Evolutionary conservation across 2,329 filamentous ascomycete species (phyloP).

Genomic region (Orbilia oligospora): DNA sequence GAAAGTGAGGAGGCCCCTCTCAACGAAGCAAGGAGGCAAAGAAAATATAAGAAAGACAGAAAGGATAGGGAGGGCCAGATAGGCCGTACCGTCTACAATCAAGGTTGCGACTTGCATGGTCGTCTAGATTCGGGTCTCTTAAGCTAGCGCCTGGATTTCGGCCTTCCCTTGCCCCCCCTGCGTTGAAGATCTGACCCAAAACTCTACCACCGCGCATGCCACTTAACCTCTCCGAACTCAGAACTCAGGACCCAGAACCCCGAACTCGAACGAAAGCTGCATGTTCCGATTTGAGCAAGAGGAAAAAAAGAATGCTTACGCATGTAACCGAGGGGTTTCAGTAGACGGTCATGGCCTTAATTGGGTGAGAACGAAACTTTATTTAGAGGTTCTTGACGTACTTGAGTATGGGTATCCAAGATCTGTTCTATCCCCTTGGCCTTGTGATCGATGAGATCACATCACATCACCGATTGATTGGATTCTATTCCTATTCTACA

Average conservation of each 20-base stretch:
- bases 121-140: conserved; percentile 19
- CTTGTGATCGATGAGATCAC: background rate
- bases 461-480: background rate
- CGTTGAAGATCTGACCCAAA: conserved; percentile 18
- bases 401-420: background rate
- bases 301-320: conserved; percentile 13
- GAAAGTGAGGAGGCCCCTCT: background rate
- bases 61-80: background rate
- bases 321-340: conserved; percentile 27
- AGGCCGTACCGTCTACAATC: conserved; percentile 13
- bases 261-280: background rate
- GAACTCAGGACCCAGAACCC: background rate
- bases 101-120: background rate
- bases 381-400: background rate
- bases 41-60: background rate
- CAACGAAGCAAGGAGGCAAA: background rate
- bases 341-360: background rate
- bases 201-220: conserved; percentile 3
- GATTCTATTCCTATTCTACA: background rate
- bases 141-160: conserved; percentile 18
- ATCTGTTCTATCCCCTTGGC: no score
- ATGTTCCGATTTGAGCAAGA: background rate
- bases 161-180: background rate
- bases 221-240: background rate
- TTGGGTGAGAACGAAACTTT: conserved; percentile 1